Percentiles rank a stretch among this genome's conserved stretches.
Evolutionary conservation across 2,329 filamentous ascomycete genomes (phyloP).

Genomic region (Botrytis sinoallii): DNA sequence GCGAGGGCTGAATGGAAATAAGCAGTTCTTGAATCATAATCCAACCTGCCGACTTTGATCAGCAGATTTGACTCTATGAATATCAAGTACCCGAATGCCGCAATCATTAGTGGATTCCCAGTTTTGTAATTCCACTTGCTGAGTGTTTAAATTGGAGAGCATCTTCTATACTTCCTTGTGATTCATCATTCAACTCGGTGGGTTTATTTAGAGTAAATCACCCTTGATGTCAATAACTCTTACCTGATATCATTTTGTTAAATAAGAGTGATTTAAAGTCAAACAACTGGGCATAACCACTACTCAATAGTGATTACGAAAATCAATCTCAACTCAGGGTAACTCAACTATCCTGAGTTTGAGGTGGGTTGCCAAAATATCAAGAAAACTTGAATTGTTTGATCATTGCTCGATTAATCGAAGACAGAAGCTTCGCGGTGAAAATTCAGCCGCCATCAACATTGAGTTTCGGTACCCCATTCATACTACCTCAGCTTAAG

Average conservation of each 20-base stretch:
- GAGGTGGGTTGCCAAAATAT: accelerated
- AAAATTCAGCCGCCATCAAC: neutral
- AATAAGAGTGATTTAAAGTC: neutral
- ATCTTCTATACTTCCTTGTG: neutral
- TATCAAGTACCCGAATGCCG: neutral
- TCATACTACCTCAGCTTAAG: neutral
- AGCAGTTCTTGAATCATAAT: neutral
- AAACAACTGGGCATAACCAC: neutral
- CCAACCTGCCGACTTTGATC: neutral
- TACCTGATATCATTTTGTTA: neutral
- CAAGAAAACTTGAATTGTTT: neutral
- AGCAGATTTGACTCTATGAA: neutral
- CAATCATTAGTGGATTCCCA: neutral
- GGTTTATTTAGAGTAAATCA: neutral
- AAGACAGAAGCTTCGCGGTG: neutral
- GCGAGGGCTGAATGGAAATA: neutral
- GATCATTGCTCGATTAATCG: neutral
- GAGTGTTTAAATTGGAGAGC: neutral
- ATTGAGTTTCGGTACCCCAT: neutral
- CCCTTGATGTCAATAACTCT: neutral
- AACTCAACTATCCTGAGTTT: neutral
- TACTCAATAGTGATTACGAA: too few species aligned
- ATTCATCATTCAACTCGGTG: neutral
- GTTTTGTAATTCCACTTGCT: neutral
- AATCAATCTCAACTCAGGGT: too few species aligned